A percentile compares a stretch with the other conserved stretches of the same genome.
phyloP scores from a whole-genome alignment of 2,329 filamentous ascomycete species.

The Colletotrichum filicis region DNA sequence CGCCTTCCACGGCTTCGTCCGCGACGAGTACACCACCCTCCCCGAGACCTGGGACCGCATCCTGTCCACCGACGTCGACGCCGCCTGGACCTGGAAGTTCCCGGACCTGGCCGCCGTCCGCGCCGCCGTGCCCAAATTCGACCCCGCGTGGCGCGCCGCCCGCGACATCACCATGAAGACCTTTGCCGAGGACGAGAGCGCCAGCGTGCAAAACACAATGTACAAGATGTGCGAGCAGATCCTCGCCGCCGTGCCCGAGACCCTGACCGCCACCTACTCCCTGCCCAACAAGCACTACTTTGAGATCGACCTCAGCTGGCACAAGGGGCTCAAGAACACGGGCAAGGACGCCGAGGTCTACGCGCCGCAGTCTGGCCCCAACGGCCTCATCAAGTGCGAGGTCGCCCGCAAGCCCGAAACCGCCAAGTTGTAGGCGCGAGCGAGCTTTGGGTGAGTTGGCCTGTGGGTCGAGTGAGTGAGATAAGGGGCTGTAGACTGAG shows the following conservation, averaged over 20 bases:
- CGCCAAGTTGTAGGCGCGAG: constrained; percentile 18
- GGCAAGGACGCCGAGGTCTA: constrained; percentile 96
- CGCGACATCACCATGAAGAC: constrained; percentile 87
- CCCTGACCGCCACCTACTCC: constrained; percentile 81
- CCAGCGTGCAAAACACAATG: constrained; percentile 97
- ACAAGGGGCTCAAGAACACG: constrained; percentile 94
- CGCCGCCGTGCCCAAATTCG: constrained; percentile 73
- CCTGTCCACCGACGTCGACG: constrained; percentile 91
- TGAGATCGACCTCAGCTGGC: constrained; percentile 96
- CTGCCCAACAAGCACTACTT: constrained; percentile 99
- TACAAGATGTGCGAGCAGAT: constrained; percentile 98
- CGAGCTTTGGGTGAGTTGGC: neutral
- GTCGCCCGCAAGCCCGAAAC: constrained; percentile 67
- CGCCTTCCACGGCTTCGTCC: constrained; percentile 93
- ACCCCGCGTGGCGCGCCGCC: constrained; percentile 82
- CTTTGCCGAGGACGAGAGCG: constrained; percentile 90
- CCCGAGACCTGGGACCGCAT: constrained; percentile 95
- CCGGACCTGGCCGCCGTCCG: constrained; percentile 78
- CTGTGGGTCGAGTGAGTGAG: neutral
- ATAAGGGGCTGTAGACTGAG: neutral
- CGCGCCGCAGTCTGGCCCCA: constrained; percentile 90
- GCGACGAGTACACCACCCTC: constrained; percentile 93
- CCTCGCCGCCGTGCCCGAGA: constrained; percentile 76
- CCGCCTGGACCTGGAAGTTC: constrained; percentile 84
- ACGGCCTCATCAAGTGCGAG: constrained; percentile 95